Percentiles rank a stretch among this genome's conserved stretches.
phyloP scores from a whole-genome alignment of 345 rosid species.

The Euphorbia peplus region DNA sequence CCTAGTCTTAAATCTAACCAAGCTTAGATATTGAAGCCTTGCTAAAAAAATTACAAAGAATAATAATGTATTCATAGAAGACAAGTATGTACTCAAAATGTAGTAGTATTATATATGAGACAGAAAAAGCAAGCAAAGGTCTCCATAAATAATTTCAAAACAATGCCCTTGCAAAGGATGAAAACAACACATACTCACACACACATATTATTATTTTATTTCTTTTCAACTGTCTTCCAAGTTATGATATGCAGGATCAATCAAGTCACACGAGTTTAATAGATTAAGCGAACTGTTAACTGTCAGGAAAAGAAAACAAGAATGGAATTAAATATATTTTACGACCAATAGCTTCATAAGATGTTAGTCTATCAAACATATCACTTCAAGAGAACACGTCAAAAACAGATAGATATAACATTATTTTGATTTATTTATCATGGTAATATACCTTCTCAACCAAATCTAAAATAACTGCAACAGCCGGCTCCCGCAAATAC shows the following conservation, averaged over 20 bases:
- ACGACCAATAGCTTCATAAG: too few relatives aligned
- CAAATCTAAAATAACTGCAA: conserved; percentile 61
- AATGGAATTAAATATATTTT: too few relatives aligned
- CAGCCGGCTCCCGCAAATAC: conserved; percentile 92
- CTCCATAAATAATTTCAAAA: background rate
- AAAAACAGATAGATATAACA: background rate
- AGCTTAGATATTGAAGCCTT: background rate
- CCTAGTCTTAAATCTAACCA: background rate
- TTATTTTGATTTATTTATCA: background rate
- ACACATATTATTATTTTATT: background rate
- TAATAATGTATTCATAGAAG: background rate
- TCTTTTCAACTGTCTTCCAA: background rate
- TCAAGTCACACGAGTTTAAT: background rate
- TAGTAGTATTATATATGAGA: background rate
- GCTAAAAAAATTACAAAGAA: background rate
- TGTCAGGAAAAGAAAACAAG: background rate
- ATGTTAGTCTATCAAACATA: background rate
- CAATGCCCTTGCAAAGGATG: background rate
- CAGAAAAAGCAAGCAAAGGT: background rate
- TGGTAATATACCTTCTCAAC: conserved; percentile 60
- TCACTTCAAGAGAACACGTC: background rate
- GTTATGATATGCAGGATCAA: background rate
- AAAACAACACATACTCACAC: too few relatives aligned
- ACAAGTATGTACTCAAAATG: background rate
- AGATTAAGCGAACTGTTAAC: background rate